phyloP scores from a whole-genome alignment of 257 asterid genomes.

The Capsicum baccatum region DNA sequence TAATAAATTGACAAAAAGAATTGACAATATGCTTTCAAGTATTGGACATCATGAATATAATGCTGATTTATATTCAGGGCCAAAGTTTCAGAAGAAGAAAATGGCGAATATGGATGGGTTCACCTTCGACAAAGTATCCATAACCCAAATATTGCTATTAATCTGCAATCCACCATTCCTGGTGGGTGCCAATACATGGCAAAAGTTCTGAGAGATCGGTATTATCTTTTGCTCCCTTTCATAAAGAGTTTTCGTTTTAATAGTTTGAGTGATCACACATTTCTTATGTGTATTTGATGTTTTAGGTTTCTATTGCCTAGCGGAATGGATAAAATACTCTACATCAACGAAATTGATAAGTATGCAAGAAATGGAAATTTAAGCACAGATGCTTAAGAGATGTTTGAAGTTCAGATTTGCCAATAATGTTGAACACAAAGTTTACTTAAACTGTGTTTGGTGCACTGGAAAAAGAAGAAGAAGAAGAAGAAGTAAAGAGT shows the following conservation, averaged over 20 bases:
- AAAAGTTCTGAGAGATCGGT: conserved; percentile 66
- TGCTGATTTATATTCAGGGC: conserved; percentile 50
- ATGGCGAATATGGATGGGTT: conserved; percentile 76
- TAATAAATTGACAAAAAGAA: not conserved
- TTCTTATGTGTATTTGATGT: not conserved
- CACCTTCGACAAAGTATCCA: conserved; percentile 92
- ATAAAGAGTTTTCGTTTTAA: not conserved
- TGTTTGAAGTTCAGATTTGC: no score
- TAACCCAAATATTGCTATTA: conserved; percentile 90
- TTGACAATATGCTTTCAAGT: not conserved
- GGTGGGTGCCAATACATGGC: conserved; percentile 86
- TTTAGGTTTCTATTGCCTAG: conserved; percentile 68
- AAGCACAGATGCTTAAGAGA: not conserved
- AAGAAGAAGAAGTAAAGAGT: not conserved
- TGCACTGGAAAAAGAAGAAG: not conserved
- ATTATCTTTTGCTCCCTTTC: conserved; percentile 28
- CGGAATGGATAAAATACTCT: conserved; percentile 63
- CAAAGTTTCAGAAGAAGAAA: conserved; percentile 55
- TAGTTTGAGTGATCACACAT: not conserved
- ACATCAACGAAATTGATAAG: conserved; percentile 64
- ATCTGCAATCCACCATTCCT: conserved; percentile 68
- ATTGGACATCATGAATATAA: not conserved
- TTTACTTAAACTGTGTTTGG: not conserved
- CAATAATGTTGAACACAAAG: not conserved
- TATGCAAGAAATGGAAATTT: conserved; percentile 50